Base-by-base conservation (phyloP, 148 eudicot species). In the Fagopyrum esculentum region DNA sequence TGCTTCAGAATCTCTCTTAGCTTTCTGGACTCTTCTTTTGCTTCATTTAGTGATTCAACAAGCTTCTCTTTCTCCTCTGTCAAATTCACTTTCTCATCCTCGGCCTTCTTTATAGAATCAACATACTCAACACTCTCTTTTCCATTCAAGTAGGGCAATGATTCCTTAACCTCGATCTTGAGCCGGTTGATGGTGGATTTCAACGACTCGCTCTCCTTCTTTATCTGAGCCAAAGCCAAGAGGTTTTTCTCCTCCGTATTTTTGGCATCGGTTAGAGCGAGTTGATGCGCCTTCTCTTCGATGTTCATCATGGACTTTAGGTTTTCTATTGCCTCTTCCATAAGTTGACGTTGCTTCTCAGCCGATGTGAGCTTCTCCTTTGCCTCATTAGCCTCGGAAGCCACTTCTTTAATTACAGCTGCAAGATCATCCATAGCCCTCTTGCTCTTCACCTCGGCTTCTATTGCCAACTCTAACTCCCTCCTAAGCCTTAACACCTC, bases 1-100 rank as follows among this genome's bases (percentile, higher is more conserved):
- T 89, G 97, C 75, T 94, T 92, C 0, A 92, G 85, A 77, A 94
- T 89, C 61, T 92, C 97, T 80, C 98, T 85, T 77, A 92, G 55
- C 48, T 92, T 94, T 70, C 56, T 71, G 71, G 69, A 83, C 73
- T 94, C 96, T 26, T 92, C 97, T 78, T 78, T 86, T 45, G 50
- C 73, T 30, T 47, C 51, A 47, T 70, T 70, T 22, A 70, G 15
- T 2, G 49, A 70, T 45, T 70, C 51, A 45, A 70, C 22, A 0
- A 89, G 81, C 6, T 78, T 71, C 51, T 80, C 81, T 10, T 75
- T 80, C 46, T 72, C 78, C 7, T 51, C 77, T 60, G 89, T 85
- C 0, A 77, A 84, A 56, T 48, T 51, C 57, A 60, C 76, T 44
- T 74, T 87, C 77, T 90, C 97, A 40, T 90, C 96, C 69, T 94